Evolutionary conservation across 176 grass and related monocot species (phyloP).

Genomic region (Oryza punctata): DNA sequence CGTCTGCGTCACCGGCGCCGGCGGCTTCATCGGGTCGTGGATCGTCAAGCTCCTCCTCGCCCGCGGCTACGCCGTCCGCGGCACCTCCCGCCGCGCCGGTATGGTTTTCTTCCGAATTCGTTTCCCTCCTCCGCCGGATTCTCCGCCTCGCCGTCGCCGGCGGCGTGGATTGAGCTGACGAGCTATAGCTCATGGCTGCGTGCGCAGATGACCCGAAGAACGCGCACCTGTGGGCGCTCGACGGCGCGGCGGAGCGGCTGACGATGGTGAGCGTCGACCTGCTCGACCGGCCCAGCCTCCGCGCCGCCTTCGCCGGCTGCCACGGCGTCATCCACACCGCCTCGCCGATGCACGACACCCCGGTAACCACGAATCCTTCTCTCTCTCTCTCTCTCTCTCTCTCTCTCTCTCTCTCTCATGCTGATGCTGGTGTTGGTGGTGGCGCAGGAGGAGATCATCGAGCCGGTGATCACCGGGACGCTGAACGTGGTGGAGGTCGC

Average conservation of each 20-base stretch:
- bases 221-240: slow-evolving; percentile 56
- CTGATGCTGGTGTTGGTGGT: no score
- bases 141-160: neutral
- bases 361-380: slow-evolving; percentile 35
- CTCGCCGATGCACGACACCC: slow-evolving; percentile 62
- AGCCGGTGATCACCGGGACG: slow-evolving; percentile 57
- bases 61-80: slow-evolving; percentile 60
- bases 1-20: slow-evolving; percentile 68
- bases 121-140: neutral
- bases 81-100: slow-evolving; percentile 58
- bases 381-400: neutral
- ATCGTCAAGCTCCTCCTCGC: slow-evolving; percentile 66
- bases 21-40: slow-evolving; percentile 69
- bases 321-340: slow-evolving; percentile 77
- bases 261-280: slow-evolving; percentile 55
- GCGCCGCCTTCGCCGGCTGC: slow-evolving; percentile 58
- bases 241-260: slow-evolving; percentile 59
- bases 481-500: slow-evolving; percentile 55
- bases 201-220: slow-evolving; percentile 68
- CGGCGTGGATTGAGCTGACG: neutral
- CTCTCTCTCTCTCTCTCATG: no score
- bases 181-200: no score
- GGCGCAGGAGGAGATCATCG: slow-evolving; percentile 52
- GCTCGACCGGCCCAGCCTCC: slow-evolving; percentile 56
- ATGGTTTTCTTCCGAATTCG: neutral